These are phyloP conservation scores for Aechmea fasciata DNA, from an alignment of 176 grass and related monocot species.

Conservation along the genomic window DNA sequence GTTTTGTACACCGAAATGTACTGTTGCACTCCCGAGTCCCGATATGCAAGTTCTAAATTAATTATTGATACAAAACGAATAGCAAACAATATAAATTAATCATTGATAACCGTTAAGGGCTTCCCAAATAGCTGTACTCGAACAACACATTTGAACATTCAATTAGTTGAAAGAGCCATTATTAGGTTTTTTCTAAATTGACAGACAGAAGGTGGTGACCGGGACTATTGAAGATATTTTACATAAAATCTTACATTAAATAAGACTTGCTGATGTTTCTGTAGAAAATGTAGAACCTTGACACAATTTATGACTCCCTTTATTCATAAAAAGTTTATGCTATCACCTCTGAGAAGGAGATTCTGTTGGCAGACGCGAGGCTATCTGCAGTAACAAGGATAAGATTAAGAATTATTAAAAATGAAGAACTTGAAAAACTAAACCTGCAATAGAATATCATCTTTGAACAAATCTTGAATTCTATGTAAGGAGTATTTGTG, in stretches of 20 bases:
- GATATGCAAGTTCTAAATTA: too few relatives aligned
- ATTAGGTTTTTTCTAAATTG: not conserved
- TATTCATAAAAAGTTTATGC: not conserved
- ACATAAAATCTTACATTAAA: not conserved
- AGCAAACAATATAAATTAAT: too few relatives aligned
- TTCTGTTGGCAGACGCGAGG: not conserved
- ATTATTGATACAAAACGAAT: too few relatives aligned
- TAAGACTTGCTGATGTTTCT: not conserved
- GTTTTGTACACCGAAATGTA: too few relatives aligned
- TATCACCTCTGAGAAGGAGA: not conserved
- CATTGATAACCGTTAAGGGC: too few relatives aligned
- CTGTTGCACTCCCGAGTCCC: too few relatives aligned
- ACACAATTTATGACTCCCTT: not conserved
- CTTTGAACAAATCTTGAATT: not conserved
- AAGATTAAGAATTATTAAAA: not conserved
- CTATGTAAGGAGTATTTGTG: not conserved
- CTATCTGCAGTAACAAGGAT: not conserved
- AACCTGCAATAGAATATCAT: not conserved
- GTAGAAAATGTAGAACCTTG: not conserved
- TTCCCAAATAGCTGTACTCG: too few relatives aligned
- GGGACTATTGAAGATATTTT: not conserved
- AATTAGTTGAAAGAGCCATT: not conserved
- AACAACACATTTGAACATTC: too few relatives aligned
- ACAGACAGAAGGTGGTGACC: not conserved
- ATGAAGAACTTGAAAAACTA: not conserved